phyloP scores from a whole-genome alignment of 2,329 filamentous ascomycete genomes.

The Aspergillus sp. region DNA sequence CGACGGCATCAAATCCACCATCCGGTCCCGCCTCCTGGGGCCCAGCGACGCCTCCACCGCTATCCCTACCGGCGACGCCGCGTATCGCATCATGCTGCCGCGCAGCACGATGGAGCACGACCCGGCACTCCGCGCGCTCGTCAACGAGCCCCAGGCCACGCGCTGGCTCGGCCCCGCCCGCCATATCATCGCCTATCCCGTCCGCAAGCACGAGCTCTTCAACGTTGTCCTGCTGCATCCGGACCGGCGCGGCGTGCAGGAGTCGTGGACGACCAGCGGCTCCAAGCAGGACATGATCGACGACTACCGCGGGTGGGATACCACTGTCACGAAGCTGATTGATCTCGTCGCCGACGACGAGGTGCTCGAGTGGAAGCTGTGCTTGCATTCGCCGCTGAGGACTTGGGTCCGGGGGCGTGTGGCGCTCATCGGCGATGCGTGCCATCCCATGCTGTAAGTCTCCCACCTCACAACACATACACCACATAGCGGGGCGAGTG shows the following conservation, averaged over 20 bases:
- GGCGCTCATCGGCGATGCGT: constrained; percentile 42
- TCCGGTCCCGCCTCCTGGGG: constrained; percentile 41
- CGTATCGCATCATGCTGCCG: constrained; percentile 74
- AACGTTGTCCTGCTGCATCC: constrained; percentile 64
- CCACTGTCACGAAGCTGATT: constrained; percentile 57
- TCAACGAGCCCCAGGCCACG: constrained; percentile 65
- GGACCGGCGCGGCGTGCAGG: constrained; percentile 58
- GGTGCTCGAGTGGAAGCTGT: constrained; percentile 39
- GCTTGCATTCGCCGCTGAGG: constrained; percentile 30
- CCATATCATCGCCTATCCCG: constrained; percentile 76
- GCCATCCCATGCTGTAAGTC: constrained; percentile 45
- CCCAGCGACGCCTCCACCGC: constrained; percentile 21
- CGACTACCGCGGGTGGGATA: constrained; percentile 62
- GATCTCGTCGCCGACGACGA: constrained; percentile 57
- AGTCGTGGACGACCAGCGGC: constrained; percentile 63
- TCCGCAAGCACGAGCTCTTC: constrained; percentile 64
- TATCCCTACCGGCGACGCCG: constrained; percentile 64
- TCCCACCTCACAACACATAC: too few species aligned
- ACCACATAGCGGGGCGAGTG: neutral
- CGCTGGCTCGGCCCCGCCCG: constrained; percentile 74
- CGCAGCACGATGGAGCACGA: constrained; percentile 65
- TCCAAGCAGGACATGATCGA: constrained; percentile 60
- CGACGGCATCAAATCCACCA: constrained; percentile 53
- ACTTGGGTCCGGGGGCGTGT: constrained; percentile 36
- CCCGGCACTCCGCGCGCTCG: constrained; percentile 63